These are phyloP conservation scores for Phaffomyces thermotolerans DNA, from an alignment of 805 yeast species.

Conservation along the genomic window DNA sequence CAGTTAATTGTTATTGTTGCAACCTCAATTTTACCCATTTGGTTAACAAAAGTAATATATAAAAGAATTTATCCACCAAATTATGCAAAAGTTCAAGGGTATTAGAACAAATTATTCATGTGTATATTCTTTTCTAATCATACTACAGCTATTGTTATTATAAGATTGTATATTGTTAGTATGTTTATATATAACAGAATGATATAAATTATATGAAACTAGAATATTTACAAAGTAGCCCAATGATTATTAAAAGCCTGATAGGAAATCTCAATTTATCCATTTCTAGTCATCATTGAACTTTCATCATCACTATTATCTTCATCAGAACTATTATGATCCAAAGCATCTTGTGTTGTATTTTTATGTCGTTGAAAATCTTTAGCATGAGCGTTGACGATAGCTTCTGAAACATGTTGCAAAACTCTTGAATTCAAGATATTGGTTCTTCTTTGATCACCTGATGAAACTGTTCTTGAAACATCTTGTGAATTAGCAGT, in stretches of 20 bases:
- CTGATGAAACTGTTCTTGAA: neutral
- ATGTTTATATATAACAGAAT: neutral
- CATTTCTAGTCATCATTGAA: constrained; percentile 12
- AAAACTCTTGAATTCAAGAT: constrained; percentile 25
- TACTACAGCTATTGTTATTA: too few relatives aligned
- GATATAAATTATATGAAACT: too few relatives aligned
- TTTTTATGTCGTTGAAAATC: constrained; percentile 55
- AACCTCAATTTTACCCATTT: constrained; percentile 78
- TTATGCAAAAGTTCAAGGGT: constrained; percentile 93
- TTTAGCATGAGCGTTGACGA: constrained; percentile 73
- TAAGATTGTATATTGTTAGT: neutral
- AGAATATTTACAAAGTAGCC: too few relatives aligned
- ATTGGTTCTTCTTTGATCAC: constrained; percentile 15
- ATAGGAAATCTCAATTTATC: neutral
- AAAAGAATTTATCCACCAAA: constrained; percentile 85
- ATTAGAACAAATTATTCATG: constrained; percentile 21
- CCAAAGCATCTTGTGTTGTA: constrained; percentile 14
- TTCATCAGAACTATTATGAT: constrained; percentile 21
- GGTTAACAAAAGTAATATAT: constrained; percentile 72
- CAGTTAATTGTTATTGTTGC: constrained; percentile 57
- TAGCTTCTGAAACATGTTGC: constrained; percentile 41
- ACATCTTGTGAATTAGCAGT: neutral
- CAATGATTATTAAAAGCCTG: neutral
- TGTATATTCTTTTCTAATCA: too few relatives aligned
- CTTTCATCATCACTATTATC: constrained; percentile 27